Percentiles rank a stretch among this genome's conserved stretches.
Conservation (phyloP, 225 moss, liverwort and hornwort species). For the Antitrichia curtipendula region DNA sequence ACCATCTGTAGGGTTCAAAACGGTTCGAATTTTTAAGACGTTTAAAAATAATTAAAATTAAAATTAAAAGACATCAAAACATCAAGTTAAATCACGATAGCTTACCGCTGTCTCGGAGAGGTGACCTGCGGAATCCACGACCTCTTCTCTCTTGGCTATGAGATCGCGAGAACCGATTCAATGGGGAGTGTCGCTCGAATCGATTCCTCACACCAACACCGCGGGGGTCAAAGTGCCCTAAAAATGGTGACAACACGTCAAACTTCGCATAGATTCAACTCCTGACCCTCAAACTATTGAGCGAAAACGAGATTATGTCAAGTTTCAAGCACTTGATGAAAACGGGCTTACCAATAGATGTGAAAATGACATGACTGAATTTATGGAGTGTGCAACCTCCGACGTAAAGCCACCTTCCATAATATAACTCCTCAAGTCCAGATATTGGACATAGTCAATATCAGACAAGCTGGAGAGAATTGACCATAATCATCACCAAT, state of each 20-base stretch:
- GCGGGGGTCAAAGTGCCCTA: conserved; percentile 41
- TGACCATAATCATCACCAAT: conserved; percentile 44
- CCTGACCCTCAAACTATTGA: conserved; percentile 5
- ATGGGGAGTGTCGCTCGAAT: conserved; percentile 37
- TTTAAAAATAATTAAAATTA: neutral
- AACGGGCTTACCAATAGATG: conserved; percentile 56
- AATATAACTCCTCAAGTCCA: conserved; percentile 62
- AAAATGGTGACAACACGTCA: conserved; percentile 11
- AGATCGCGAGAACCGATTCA: conserved; percentile 34
- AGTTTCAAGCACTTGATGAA: conserved; percentile 39
- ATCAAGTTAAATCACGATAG: neutral
- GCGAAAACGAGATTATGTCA: conserved; percentile 32
- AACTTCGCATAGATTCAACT: neutral
- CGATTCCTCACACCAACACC: conserved; percentile 24
- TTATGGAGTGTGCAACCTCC: conserved; percentile 48
- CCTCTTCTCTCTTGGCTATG: conserved; percentile 50
- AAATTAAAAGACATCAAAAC: neutral
- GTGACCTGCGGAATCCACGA: conserved; percentile 35
- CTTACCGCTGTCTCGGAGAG: conserved; percentile 33
- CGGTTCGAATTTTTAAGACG: neutral
- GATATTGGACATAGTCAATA: conserved; percentile 49
- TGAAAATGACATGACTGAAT: conserved; percentile 54
- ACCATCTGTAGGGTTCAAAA: neutral
- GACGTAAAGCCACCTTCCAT: conserved; percentile 46
- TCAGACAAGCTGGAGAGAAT: conserved; percentile 39